Evolutionary conservation across 441 rosid genomes (phyloP), one percentile per base, ranked within the genome.

Genomic region (Gossypium aridum): DNA sequence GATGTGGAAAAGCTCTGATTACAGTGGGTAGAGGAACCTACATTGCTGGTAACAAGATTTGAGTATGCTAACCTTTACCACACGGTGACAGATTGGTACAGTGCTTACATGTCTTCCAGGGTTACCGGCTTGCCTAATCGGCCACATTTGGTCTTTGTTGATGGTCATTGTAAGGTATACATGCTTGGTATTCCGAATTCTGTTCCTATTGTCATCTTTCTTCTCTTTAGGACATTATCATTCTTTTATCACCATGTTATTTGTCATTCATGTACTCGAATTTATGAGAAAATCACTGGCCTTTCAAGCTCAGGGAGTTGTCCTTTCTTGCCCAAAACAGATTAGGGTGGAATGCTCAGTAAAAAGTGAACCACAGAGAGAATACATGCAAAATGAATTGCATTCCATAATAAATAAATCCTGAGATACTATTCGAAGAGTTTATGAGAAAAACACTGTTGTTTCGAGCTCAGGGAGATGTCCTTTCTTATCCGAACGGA

Each of bases 11-110:
- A 68, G 63, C 73, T 83, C 62, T 78, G 70, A 62, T 83, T 83
- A 13, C 86, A 95, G 98, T 95, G 99, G 99, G 83, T 92, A 64
- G 97, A 95, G 85, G 97, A 91, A 80, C 96, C 99, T 51, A 87
- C 93, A 0, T 83, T 92, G 70, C 83, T 92, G 16, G 79, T 91
- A 43, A 92, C 91, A 12, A 81, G 96, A 22, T 91, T 83, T 57
- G 98, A 95, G 87, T 95, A 92, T 75, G 99, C 99, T 25, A 95
- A 95, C 77, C 82, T 95, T 66, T 95, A 90, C 77, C 99, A 95
- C 78, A 95, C 98, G 0, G 74, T 90, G 47, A 95, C 99, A 0
- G 97, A 95, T 87, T 95, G 99, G 99, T 95, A 88, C 82, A 92
- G 91, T 39, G 92, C 97, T 0, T 92, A 95, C 64, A 90, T 89